A percentile compares a stretch with the other conserved stretches of the same genome.
These are phyloP conservation scores for Diaporthe longicolla DNA, from an alignment of 2,329 filamentous ascomycete species.

Conservation along the genomic window DNA sequence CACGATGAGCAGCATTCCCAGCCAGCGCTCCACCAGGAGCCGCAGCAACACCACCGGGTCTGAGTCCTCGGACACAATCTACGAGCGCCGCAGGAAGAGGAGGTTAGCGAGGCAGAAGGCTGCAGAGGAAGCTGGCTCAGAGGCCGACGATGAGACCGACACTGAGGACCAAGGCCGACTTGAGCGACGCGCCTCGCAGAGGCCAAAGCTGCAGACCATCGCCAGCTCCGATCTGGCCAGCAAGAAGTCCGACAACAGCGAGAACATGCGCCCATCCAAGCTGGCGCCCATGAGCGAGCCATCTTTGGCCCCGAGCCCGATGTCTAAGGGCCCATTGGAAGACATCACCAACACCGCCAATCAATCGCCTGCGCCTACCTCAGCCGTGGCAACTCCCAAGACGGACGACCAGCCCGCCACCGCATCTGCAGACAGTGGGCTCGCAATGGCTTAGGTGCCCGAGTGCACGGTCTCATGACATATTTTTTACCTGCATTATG, in stretches of 20 bases:
- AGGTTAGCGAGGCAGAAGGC: conserved; percentile 36
- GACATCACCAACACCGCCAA: conserved; percentile 40
- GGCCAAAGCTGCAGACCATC: conserved; percentile 64
- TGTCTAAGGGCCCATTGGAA: conserved; percentile 34
- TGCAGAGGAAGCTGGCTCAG: conserved; percentile 42
- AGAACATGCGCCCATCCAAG: conserved; percentile 35
- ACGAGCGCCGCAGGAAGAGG: conserved; percentile 40
- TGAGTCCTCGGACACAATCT: conserved; percentile 46
- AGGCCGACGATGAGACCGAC: conserved; percentile 49
- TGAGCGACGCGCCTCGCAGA: conserved; percentile 55
- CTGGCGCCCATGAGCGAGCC: conserved; percentile 30
- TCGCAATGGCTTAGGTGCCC: conserved; percentile 43
- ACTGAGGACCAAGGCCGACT: conserved; percentile 45
- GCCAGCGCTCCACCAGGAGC: conserved; percentile 47
- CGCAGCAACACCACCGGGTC: conserved; percentile 49
- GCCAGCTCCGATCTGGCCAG: conserved; percentile 56
- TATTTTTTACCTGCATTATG: conserved; percentile 34
- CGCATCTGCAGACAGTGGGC: conserved; percentile 49
- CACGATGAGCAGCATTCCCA: conserved; percentile 45
- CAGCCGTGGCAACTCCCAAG: conserved; percentile 21
- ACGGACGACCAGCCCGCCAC: conserved; percentile 38
- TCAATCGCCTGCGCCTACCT: conserved; percentile 19
- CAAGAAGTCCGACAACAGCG: conserved; percentile 50
- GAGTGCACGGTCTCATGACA: conserved; percentile 34
- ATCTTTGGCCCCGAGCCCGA: conserved; percentile 18